Conservation (phyloP, 2,329 filamentous ascomycete genomes). For the Colletotrichum sidae region DNA sequence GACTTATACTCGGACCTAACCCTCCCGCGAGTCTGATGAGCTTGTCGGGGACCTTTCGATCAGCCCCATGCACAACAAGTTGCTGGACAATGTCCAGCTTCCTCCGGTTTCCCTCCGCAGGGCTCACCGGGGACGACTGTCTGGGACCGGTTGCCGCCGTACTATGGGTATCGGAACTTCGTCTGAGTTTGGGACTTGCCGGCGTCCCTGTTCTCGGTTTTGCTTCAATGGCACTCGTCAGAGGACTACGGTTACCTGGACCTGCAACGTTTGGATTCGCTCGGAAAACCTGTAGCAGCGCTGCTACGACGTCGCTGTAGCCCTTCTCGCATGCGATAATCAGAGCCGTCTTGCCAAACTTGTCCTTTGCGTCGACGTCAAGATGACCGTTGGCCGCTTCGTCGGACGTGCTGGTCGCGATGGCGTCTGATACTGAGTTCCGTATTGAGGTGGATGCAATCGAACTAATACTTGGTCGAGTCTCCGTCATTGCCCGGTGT, state of each 20-base stretch:
- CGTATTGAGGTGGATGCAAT: background rate
- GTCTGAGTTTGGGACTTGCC: too few relatives aligned
- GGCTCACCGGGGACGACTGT: background rate
- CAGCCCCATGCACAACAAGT: background rate
- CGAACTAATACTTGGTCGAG: background rate
- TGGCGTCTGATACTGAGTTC: background rate
- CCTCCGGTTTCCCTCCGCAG: background rate
- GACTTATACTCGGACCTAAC: too few relatives aligned
- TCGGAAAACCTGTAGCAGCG: background rate
- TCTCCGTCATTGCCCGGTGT: too few relatives aligned
- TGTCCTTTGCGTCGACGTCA: background rate
- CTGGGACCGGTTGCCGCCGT: background rate
- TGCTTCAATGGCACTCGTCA: background rate
- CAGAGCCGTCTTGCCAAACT: slow-evolving; percentile 4
- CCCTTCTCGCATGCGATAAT: slow-evolving; percentile 4
- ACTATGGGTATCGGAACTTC: background rate
- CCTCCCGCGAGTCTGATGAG: too few relatives aligned
- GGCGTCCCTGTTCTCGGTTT: background rate
- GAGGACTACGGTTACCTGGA: background rate
- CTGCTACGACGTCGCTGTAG: background rate
- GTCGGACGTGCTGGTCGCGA: background rate
- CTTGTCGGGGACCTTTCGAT: background rate
- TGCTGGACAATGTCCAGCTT: background rate
- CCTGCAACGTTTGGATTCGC: background rate
- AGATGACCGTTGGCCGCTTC: background rate